Evolutionary conservation across 2,329 filamentous ascomycete species (phyloP).

Genomic region (Phyllosticta capitalensis): DNA sequence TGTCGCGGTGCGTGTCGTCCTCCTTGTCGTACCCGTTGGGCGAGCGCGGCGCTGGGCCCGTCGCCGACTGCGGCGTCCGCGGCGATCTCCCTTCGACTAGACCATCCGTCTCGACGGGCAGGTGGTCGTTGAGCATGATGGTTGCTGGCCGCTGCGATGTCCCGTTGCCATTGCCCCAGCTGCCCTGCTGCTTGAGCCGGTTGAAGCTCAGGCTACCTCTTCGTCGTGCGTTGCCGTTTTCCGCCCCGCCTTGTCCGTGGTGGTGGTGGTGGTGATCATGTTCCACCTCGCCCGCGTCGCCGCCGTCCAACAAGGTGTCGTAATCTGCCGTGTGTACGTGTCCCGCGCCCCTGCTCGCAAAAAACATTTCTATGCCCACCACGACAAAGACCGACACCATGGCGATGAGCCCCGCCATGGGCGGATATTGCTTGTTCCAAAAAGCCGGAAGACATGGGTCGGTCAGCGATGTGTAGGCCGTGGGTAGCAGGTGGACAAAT

Average conservation of each 20-base stretch:
- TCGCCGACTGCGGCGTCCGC: not conserved
- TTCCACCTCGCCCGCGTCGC: constrained; percentile 12
- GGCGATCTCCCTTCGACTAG: constrained; percentile 24
- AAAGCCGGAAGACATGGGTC: constrained; percentile 31
- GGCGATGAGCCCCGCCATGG: constrained; percentile 31
- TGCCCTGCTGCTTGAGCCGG: constrained; percentile 19
- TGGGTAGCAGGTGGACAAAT: constrained; percentile 33
- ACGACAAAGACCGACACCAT: constrained; percentile 48
- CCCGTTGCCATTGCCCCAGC: not conserved
- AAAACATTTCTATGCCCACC: constrained; percentile 78
- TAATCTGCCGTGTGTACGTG: constrained; percentile 49
- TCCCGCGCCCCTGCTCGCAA: constrained; percentile 60
- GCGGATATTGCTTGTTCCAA: constrained; percentile 30
- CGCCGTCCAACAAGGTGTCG: constrained; percentile 28
- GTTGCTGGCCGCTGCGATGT: constrained; percentile 20
- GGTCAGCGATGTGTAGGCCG: constrained; percentile 30
- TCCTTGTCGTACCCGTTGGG: constrained; percentile 10
- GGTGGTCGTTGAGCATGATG: constrained; percentile 22
- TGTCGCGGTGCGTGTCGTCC: constrained; percentile 24
- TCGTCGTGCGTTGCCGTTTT: constrained; percentile 13
- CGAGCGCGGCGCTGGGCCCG: constrained; percentile 2
- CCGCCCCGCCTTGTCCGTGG: not conserved
- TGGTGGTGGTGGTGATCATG: constrained; percentile 12
- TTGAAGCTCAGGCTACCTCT: constrained; percentile 24
- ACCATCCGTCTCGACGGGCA: constrained; percentile 22